A percentile compares a stretch with the other conserved stretches of the same genome.
Evolutionary conservation across 306 rosid species (phyloP).

Genomic region (Medicago arabica): DNA sequence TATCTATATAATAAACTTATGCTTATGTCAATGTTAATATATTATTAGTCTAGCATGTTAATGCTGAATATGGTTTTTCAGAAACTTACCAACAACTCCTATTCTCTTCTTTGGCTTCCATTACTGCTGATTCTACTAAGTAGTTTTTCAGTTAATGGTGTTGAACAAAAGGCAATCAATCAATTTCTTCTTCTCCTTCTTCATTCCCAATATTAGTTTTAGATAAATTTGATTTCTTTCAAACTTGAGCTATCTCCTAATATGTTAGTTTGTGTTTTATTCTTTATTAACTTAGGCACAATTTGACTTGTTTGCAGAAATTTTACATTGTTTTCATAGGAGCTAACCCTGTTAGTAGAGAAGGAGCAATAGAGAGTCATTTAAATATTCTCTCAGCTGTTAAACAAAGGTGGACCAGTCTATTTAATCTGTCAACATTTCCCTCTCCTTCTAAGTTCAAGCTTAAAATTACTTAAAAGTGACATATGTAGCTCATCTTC

Average conservation of each 20-base stretch:
- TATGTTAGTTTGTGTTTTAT: background rate
- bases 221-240: background rate
- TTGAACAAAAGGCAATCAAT: constrained; percentile 46
- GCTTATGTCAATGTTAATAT: constrained; percentile 12
- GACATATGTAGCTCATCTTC: background rate
- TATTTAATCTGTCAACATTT: too few species aligned
- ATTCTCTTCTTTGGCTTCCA: constrained; percentile 42
- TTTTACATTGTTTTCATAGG: constrained; percentile 70
- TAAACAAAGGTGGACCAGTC: constrained; percentile 62
- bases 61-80: constrained; percentile 27
- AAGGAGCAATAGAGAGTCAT: constrained; percentile 49
- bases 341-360: constrained; percentile 44
- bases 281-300: constrained; percentile 6
- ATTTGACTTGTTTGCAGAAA: constrained; percentile 51
- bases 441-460: too few species aligned
- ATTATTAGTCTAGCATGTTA: background rate
- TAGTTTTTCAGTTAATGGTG: constrained; percentile 46
- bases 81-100: constrained; percentile 15
- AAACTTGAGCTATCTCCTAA: background rate
- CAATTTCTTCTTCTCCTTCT: background rate
- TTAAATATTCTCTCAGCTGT: constrained; percentile 64
- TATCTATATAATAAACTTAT: background rate
- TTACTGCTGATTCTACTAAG: constrained; percentile 43
- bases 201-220: constrained; percentile 2
- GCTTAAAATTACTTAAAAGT: constrained; percentile 9